Evolutionary conservation across 2,329 filamentous ascomycete genomes (phyloP).

Genomic region (Alternaria sp.): DNA sequence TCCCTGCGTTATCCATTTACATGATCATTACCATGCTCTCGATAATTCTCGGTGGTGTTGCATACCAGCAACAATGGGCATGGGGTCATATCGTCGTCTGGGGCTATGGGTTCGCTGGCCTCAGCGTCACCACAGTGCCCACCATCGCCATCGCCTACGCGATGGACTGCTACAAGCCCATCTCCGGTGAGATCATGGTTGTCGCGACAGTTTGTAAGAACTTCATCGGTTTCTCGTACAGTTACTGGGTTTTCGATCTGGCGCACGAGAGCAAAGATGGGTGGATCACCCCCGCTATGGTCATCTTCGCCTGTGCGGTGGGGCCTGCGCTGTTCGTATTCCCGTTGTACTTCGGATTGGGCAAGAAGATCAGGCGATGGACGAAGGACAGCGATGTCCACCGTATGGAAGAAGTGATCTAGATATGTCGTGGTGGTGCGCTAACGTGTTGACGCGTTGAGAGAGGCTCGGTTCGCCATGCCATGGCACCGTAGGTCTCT

Average conservation of each 20-base stretch:
- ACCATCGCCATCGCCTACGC: conserved; percentile 57
- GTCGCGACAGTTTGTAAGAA: conserved; percentile 58
- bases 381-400: conserved; percentile 42
- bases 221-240: conserved; percentile 55
- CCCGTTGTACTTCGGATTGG: conserved; percentile 54
- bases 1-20: conserved; percentile 58
- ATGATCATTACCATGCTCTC: conserved; percentile 61
- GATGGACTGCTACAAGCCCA: conserved; percentile 59
- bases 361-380: conserved; percentile 53
- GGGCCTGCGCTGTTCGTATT: conserved; percentile 52
- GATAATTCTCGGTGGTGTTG: conserved; percentile 58
- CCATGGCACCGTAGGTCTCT: not conserved
- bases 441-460: not conserved
- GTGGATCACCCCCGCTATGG: conserved; percentile 56
- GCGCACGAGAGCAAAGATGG: conserved; percentile 47
- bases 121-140: conserved; percentile 55
- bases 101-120: conserved; percentile 57
- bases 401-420: conserved; percentile 28
- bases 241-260: conserved; percentile 55
- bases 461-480: not conserved
- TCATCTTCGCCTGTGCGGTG: conserved; percentile 54
- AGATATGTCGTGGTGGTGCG: not conserved
- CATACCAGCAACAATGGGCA: conserved; percentile 59
- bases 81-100: conserved; percentile 61
- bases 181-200: conserved; percentile 58